Base-by-base conservation (phyloP, 2,329 filamentous ascomycete genomes). In the Hypoxylon rubiginosum region DNA sequence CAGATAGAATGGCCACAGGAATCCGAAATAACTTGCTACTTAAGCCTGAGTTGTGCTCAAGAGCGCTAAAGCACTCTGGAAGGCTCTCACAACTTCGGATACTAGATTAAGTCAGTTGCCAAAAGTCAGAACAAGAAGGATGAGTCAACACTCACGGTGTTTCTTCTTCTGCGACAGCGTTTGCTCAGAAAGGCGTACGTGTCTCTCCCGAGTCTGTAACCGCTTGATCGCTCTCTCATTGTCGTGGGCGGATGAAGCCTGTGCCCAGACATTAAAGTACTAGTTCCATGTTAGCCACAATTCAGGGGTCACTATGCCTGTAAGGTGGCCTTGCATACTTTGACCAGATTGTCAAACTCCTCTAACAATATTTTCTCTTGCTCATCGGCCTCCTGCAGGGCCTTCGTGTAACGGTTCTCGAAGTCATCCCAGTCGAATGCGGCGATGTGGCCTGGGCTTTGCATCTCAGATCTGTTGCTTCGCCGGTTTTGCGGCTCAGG, bases 181-280 rank as follows among this genome's bases (percentile, higher is more conserved):
- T 41, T 88, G 82, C 76, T 97, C 94, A 0, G 91, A 88, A 46
- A 93, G 83, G 67, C 91, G 88, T 30, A 97, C 92, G 76, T 91
- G 92, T 66, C 88, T 84, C 76, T 91, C 89, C 67, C 94, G 89
- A 1, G 94, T 97, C 74, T 91, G 91, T 49, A 97, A 84, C 91
- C 94, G 89, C 78, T 95, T 95, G 68, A 88, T 84, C 24, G 92
- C 91, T 60, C 94, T 87, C 64, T 91, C 90, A 59, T 92, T 89
- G 77, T 97, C 94, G 66, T 92, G 89, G 10, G 84, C 81, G 32
- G 89, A 86, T 0, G 91, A 91, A 11, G 91, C 88, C 19, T 90
- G 84, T 24, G 92, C 91, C 94, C 94, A 97, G 36, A 90, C 81
- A 62, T 86, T 85, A 77, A 97, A 97, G 76, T 91, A 92, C 93